phyloP scores from a whole-genome alignment of 148 eudicot genomes.

The Amaranthus hypochondriacus region DNA sequence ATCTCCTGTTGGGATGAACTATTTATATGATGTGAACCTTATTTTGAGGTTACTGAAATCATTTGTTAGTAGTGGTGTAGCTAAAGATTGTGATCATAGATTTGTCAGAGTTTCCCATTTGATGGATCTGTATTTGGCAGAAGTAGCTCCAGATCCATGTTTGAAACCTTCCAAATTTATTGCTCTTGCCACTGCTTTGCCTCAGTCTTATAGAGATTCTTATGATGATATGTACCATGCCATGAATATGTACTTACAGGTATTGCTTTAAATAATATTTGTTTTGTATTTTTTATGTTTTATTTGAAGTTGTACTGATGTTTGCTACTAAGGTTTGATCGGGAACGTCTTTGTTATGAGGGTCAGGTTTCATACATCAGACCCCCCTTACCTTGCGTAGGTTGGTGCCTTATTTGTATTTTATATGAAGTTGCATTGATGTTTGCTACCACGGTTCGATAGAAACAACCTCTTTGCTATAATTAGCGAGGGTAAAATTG shows the following conservation, averaged over 20 bases:
- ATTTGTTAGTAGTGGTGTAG: constrained; percentile 27
- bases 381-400: no score
- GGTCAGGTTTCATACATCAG: no score
- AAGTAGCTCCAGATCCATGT: constrained; percentile 77
- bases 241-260: constrained; percentile 72
- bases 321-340: no score
- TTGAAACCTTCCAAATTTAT: constrained; percentile 63
- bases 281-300: neutral
- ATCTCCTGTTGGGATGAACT: constrained; percentile 40
- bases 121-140: constrained; percentile 63
- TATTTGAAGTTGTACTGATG: neutral
- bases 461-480: no score
- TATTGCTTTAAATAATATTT: constrained; percentile 17
- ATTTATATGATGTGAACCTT: constrained; percentile 66
- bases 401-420: no score
- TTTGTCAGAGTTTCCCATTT: constrained; percentile 48
- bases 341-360: no score
- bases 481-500: no score
- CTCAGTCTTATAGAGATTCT: constrained; percentile 65
- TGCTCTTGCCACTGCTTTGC: constrained; percentile 49
- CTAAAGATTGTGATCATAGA: constrained; percentile 24
- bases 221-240: constrained; percentile 64
- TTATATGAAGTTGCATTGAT: no score
- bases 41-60: constrained; percentile 53
- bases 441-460: no score